Evolutionary conservation across 495 filamentous ascomycete genomes (phyloP), one percentile per base, ranked within the genome.

Genomic region (Thozetella sp.): DNA sequence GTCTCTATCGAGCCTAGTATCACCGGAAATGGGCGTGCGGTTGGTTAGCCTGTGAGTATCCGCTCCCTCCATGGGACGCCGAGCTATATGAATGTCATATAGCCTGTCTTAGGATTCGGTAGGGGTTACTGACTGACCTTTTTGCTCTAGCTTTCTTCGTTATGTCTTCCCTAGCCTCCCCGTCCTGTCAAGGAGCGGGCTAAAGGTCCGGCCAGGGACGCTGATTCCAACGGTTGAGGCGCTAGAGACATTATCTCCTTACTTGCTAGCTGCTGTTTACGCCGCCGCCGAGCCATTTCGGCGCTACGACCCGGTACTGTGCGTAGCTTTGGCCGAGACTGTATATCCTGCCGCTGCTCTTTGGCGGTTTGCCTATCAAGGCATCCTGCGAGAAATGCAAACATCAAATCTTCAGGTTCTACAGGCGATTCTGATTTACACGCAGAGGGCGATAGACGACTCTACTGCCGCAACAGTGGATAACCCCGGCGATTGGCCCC

Each of bases 261-360:
- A 69, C 56, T 66, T 77, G 15, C 58, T 77, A 0, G 70, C 75
- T 0, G 73, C 75, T 9, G 61, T 77, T 2, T 77, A 75, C 56
- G 75, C 72, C 20, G 66, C 75, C 2, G 69, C 73, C 1, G 58
- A 73, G 20, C 68, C 70, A 9, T 78, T 78, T 30, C 65, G 63
- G 23, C 70, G 67, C 0, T 78, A 76, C 50, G 65, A 70, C 26
- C 43, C 56, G 20, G 65, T 70, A 1, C 67, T 73, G 1, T 56
- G 70, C 2, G 51, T 69, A 23, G 63, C 59, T 1, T 54, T 76
- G 0, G 75, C 72, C 71, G 71, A 74, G 3, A 66, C 74, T 30
- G 66, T 68, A 15, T 37, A 6, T 15, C 30, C 6, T 6, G 30
- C 30, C 6, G 6, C 30, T 6, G 15, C 30, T 6, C 30, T 37